Percentiles rank a stretch among this genome's conserved stretches.
Evolutionary conservation across 345 rosid genomes (phyloP).

Genomic region (Brassica juncea): DNA sequence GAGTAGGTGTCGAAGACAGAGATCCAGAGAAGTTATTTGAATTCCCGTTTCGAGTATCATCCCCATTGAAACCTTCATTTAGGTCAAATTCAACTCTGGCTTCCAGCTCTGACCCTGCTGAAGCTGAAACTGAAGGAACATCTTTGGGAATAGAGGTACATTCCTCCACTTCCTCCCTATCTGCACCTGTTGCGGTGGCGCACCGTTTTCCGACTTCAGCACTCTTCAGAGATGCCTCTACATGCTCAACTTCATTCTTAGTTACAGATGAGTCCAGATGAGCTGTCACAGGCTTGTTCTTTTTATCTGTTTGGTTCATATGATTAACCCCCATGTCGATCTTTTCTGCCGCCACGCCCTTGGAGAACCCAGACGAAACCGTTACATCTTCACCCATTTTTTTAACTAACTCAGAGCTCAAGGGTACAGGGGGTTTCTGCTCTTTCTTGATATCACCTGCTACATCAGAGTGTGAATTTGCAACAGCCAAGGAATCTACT

Average conservation of each 20-base stretch:
- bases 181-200: slow-evolving; percentile 13
- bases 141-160: slow-evolving; percentile 43
- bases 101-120: slow-evolving; percentile 48
- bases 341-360: slow-evolving; percentile 43
- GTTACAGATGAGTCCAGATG: slow-evolving; percentile 35
- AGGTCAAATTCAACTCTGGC: slow-evolving; percentile 79
- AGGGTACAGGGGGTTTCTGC: slow-evolving; percentile 15
- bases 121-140: slow-evolving; percentile 40
- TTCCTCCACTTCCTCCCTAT: slow-evolving; percentile 54
- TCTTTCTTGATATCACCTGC: slow-evolving; percentile 40
- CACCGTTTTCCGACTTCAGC: slow-evolving; percentile 28
- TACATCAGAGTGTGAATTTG: slow-evolving; percentile 33
- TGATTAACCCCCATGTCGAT: slow-evolving; percentile 31
- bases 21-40: slow-evolving; percentile 44
- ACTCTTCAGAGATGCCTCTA: slow-evolving; percentile 33
- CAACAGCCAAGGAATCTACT: slow-evolving; percentile 36
- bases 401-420: slow-evolving; percentile 24
- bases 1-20: slow-evolving; percentile 43
- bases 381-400: slow-evolving; percentile 19
- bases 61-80: slow-evolving; percentile 74
- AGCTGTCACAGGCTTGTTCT: slow-evolving; percentile 8
- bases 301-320: slow-evolving; percentile 24
- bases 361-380: slow-evolving; percentile 32
- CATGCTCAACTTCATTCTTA: slow-evolving; percentile 33
- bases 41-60: slow-evolving; percentile 60